Conservation (phyloP, 176 grass and related monocot species). For the Aegilops longissima region DNA sequence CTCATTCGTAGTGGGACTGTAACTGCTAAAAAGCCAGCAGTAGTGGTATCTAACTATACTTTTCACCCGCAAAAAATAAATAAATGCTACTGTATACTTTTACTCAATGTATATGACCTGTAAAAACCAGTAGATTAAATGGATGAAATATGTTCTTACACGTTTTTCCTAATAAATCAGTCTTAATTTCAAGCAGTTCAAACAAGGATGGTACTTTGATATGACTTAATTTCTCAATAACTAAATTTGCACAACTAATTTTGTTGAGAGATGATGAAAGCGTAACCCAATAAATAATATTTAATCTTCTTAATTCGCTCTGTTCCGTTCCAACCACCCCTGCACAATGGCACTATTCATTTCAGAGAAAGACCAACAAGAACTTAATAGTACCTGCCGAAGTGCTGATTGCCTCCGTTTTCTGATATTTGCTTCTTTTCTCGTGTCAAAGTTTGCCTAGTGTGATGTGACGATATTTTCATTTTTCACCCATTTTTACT, state of each 20-base stretch:
- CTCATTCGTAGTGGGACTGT: neutral
- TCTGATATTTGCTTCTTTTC: neutral
- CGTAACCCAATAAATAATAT: neutral
- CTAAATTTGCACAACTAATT: neutral
- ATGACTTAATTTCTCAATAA: neutral
- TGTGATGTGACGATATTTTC: neutral
- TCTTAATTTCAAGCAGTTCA: neutral
- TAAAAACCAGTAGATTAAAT: neutral
- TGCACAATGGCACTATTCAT: neutral
- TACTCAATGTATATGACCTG: neutral
- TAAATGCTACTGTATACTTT: neutral
- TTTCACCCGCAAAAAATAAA: too few relatives aligned
- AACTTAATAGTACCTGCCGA: neutral
- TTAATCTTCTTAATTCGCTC: neutral
- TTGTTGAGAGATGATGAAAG: neutral
- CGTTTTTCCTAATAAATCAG: neutral
- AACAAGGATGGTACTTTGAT: neutral
- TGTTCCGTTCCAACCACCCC: neutral
- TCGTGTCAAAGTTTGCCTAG: neutral
- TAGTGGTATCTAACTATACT: neutral
- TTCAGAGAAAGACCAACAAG: neutral
- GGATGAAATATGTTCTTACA: neutral
- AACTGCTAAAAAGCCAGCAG: conserved; percentile 25
- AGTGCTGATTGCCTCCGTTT: neutral
- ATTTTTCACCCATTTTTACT: neutral